These are phyloP conservation scores for Telfairia occidentalis DNA, from an alignment of 331 rosid genomes.

Conservation along the genomic window DNA sequence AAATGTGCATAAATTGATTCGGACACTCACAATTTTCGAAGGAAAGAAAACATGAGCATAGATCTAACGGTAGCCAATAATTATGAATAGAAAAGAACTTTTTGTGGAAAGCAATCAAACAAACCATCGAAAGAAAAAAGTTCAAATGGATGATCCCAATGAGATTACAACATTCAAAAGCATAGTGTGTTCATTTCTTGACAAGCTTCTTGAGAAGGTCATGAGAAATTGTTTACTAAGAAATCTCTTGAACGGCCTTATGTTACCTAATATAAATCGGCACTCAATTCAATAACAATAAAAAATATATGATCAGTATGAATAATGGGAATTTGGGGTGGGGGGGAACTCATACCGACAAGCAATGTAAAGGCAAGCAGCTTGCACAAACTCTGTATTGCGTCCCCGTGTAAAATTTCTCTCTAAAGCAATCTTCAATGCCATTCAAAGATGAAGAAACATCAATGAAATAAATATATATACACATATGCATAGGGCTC, in stretches of 20 bases:
- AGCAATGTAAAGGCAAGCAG: slow-evolving; percentile 85
- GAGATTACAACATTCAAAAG: background rate
- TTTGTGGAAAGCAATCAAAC: background rate
- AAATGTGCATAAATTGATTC: background rate
- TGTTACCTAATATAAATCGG: background rate
- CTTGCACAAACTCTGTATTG: slow-evolving; percentile 60
- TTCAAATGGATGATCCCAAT: background rate
- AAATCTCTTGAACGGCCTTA: background rate
- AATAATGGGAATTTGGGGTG: background rate
- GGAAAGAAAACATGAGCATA: background rate
- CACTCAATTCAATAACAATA: background rate
- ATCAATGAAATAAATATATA: background rate
- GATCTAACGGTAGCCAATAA: background rate
- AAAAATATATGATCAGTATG: background rate
- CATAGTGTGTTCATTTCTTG: background rate
- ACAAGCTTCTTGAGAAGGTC: background rate
- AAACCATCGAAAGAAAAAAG: background rate
- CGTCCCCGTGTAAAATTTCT: slow-evolving; percentile 80
- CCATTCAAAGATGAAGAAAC: slow-evolving; percentile 15
- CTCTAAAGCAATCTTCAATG: slow-evolving; percentile 64
- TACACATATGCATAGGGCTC: background rate
- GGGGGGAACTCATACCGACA: slow-evolving; percentile 41
- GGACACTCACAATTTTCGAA: background rate
- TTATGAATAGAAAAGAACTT: background rate
- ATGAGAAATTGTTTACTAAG: background rate